Conservation (phyloP, 768 basidiomycete genomes). For the Leccinellum rugosiceps region DNA sequence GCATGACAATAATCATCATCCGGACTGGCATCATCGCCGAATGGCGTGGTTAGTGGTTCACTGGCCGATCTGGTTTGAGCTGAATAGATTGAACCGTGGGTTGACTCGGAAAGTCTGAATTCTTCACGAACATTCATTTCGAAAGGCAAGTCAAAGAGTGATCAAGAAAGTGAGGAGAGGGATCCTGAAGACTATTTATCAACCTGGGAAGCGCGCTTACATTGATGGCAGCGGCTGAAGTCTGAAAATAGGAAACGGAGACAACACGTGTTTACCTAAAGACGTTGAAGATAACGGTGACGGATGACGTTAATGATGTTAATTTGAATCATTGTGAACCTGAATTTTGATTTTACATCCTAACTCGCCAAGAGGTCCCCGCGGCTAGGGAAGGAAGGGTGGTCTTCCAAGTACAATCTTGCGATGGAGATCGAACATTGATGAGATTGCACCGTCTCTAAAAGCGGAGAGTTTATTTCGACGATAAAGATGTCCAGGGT, state of each 20-base stretch:
- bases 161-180: neutral
- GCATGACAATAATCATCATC: neutral
- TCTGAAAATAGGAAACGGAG: neutral
- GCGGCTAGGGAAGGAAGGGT: neutral
- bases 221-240: constrained; percentile 7
- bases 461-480: neutral
- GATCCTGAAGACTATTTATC: constrained; percentile 10
- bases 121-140: neutral
- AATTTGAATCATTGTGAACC: too few species aligned
- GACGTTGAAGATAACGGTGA: constrained; percentile 18
- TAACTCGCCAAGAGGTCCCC: neutral
- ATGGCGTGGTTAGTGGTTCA: neutral
- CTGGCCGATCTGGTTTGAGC: neutral
- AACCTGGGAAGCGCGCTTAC: constrained; percentile 5
- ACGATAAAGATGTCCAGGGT: neutral
- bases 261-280: constrained; percentile 1
- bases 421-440: neutral
- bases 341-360: too few species aligned
- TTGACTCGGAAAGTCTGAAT: neutral
- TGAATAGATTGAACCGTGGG: neutral
- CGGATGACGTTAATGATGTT: neutral
- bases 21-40: neutral
- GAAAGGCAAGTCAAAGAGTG: neutral
- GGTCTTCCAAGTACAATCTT: neutral
- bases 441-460: neutral